Percentiles rank a stretch among this genome's conserved stretches.
phyloP scores from a whole-genome alignment of 1,139 yeast genomes.

The Geotrichum cucujoidarum region DNA sequence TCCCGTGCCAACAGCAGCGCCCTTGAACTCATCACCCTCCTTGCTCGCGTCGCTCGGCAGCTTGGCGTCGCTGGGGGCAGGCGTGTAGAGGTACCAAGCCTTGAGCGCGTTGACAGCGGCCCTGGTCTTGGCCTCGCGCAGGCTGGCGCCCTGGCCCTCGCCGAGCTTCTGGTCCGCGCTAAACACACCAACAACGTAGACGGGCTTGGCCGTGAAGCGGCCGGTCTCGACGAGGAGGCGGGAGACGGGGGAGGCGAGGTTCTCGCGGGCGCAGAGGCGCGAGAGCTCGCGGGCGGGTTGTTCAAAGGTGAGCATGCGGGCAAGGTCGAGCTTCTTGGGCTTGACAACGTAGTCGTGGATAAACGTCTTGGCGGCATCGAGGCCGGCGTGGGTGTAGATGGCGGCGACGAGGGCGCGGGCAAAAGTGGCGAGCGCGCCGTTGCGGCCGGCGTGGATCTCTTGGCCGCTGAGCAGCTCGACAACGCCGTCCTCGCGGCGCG shows the following conservation, averaged over 20 bases:
- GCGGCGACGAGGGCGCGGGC: slow-evolving; percentile 47
- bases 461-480: slow-evolving; percentile 35
- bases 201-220: slow-evolving; percentile 75
- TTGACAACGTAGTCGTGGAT: slow-evolving; percentile 62
- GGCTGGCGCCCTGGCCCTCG: slow-evolving; percentile 91
- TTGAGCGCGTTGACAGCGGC: slow-evolving; percentile 88
- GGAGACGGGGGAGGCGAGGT: slow-evolving; percentile 69
- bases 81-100: slow-evolving; percentile 78
- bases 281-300: slow-evolving; percentile 85
- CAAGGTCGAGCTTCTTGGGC: slow-evolving; percentile 70
- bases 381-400: slow-evolving; percentile 47
- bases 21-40: slow-evolving; percentile 33
- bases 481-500: slow-evolving; percentile 42
- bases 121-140: slow-evolving; percentile 86
- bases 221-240: slow-evolving; percentile 92
- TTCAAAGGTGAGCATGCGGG: slow-evolving; percentile 69
- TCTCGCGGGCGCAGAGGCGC: slow-evolving; percentile 70
- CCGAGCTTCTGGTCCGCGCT: slow-evolving; percentile 79
- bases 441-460: slow-evolving; percentile 35
- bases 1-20: slow-evolving; percentile 42
- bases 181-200: slow-evolving; percentile 87
- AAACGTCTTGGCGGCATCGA: slow-evolving; percentile 56
- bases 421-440: slow-evolving; percentile 46
- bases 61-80: slow-evolving; percentile 60
- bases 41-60: slow-evolving; percentile 55